Conservation (phyloP, 257 asterid genomes). For the Solanum bulbocastanum region DNA sequence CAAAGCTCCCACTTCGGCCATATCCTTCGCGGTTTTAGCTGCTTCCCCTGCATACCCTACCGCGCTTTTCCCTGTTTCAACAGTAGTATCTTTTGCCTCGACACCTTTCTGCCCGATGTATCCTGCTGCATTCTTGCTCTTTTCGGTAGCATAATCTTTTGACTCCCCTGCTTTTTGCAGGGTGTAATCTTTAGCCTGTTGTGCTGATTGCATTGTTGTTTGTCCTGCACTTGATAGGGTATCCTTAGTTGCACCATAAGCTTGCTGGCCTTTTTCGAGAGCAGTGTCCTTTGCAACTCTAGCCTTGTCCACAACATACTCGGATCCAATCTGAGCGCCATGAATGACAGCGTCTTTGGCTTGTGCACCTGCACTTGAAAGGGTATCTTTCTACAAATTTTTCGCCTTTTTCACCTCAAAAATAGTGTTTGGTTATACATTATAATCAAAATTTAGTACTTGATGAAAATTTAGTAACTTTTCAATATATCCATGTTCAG, state of each 20-base stretch:
- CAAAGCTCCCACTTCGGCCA: constrained; percentile 53
- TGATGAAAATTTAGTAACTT: neutral
- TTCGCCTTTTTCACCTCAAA: neutral
- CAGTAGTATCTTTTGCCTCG: constrained; percentile 30
- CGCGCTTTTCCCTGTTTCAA: constrained; percentile 30
- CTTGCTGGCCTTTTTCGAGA: neutral
- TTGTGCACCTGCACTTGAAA: neutral
- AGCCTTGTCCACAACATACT: neutral
- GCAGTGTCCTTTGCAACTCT: neutral
- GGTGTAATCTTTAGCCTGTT: constrained; percentile 11
- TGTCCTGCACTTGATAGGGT: neutral
- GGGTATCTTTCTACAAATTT: neutral
- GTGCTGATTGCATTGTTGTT: neutral
- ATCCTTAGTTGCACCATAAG: neutral
- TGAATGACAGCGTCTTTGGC: neutral
- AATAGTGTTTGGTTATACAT: neutral
- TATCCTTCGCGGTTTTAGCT: constrained; percentile 41
- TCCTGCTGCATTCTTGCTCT: neutral
- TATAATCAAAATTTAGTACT: neutral
- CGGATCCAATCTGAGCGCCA: neutral
- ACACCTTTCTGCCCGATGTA: constrained; percentile 23
- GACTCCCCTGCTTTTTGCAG: constrained; percentile 9
- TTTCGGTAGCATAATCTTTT: constrained; percentile 1
- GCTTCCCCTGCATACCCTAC: constrained; percentile 20
- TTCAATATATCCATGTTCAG: neutral